Percentiles rank a stretch among this genome's conserved stretches.
Conservation (phyloP, 2,329 filamentous ascomycete species). For the Colletotrichum sidae region DNA sequence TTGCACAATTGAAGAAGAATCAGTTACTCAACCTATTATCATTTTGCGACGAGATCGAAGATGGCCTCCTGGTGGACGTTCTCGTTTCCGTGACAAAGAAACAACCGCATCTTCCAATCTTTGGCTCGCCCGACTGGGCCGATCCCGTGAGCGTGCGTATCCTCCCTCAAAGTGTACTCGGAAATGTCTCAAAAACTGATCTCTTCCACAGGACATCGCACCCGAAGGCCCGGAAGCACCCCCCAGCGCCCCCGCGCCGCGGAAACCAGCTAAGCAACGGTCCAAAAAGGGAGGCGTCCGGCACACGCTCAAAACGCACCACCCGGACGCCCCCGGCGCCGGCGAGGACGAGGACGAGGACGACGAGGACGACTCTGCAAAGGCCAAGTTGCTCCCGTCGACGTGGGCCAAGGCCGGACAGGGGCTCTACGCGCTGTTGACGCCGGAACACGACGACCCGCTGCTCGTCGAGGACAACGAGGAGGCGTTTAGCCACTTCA, state of each 20-base stretch:
- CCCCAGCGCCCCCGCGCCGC: not conserved
- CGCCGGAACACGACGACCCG: slow-evolving; percentile 52
- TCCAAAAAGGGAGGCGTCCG: slow-evolving; percentile 48
- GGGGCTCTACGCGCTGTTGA: slow-evolving; percentile 53
- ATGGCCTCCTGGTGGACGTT: slow-evolving; percentile 55
- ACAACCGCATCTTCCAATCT: slow-evolving; percentile 56
- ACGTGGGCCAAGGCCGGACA: slow-evolving; percentile 54
- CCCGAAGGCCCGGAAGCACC: not conserved
- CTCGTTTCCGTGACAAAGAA: slow-evolving; percentile 56
- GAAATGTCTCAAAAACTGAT: not conserved
- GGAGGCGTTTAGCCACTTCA: slow-evolving; percentile 57
- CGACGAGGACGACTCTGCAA: slow-evolving; percentile 4
- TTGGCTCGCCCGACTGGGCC: slow-evolving; percentile 55
- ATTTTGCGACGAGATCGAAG: slow-evolving; percentile 54
- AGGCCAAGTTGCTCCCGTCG: slow-evolving; percentile 45
- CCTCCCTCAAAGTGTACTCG: not conserved
- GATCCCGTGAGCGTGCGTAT: slow-evolving; percentile 21
- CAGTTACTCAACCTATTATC: slow-evolving; percentile 55
- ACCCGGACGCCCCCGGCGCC: slow-evolving; percentile 36
- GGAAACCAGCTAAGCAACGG: slow-evolving; percentile 41
- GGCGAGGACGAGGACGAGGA: slow-evolving; percentile 46
- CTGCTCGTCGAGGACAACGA: slow-evolving; percentile 55
- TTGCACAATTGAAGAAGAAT: slow-evolving; percentile 49
- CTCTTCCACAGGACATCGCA: not conserved
- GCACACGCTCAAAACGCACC: slow-evolving; percentile 48